Evolutionary conservation across 1,139 yeast species (phyloP), one percentile per base, ranked within the genome.

Genomic region (Wickerhamomyces sp.): DNA sequence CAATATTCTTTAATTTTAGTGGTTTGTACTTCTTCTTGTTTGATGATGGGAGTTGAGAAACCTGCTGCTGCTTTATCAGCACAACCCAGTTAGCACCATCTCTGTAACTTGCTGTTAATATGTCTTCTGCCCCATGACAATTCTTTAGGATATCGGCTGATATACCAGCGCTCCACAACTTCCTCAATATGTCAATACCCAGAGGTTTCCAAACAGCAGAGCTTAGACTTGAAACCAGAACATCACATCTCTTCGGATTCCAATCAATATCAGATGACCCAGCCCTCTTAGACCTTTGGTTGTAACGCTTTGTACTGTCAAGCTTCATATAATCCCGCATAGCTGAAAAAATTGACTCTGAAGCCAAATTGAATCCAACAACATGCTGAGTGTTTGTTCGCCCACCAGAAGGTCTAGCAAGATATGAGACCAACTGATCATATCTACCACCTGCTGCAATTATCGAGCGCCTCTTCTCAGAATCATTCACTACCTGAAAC

Each of bases 391-490:
- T 60, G 18, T 65, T 65, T 12, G 63, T 57, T 39, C 65, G 68
- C 8, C 55, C 58, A 14, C 61, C 66, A 3, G 74, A 63, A 5
- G 72, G 69, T 47, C 78, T 76, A 0, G 88, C 74, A 45, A 87
- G 72, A 15, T 80, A 72, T 3, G 76, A 67, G 17, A 89, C 74
- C 47, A 90, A 67, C 18, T 70, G 65, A 55, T 92, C 97, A 55
- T 88, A 92, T 37, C 98, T 67, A 2, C 98, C 98, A 34, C 98
- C 98, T 1, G 95, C 92, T 12, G 94, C 94, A 31, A 87, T 64
- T 31, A 90, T 79, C 70, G 51, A 54, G 34, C 60, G 60, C 45
- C 67, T 60, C 28, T 44, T 62, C 60, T 69, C 76, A 5, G 16
- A 15, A 43, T 84, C 84, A 51, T 78, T 75, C 1, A 88, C 76